Conservation (phyloP, 805 yeast genomes). For the Candida xyloterini region DNA sequence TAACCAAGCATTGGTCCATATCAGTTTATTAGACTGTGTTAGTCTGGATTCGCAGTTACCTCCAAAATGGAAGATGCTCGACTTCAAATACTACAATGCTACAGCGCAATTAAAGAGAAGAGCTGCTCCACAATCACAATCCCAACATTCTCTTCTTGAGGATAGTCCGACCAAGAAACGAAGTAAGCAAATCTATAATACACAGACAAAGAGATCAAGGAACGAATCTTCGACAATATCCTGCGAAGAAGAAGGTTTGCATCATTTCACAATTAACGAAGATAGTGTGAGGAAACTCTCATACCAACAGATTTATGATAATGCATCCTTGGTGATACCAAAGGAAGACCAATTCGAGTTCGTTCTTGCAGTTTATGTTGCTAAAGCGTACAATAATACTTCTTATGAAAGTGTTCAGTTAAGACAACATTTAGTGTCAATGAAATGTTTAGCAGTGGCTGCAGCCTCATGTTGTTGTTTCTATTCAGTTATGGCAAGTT, state of each 20-base stretch:
- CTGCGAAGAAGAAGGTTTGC: conserved; percentile 43
- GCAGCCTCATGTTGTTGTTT: conserved; percentile 55
- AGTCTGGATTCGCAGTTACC: conserved; percentile 42
- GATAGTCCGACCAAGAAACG: conserved; percentile 18
- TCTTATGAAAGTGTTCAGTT: conserved; percentile 51
- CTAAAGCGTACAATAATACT: conserved; percentile 65
- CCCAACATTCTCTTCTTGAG: conserved; percentile 6
- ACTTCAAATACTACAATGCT: conserved; percentile 50
- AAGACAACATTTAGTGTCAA: conserved; percentile 56
- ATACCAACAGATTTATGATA: conserved; percentile 61
- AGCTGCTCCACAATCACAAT: background rate
- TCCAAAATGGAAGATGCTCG: conserved; percentile 51
- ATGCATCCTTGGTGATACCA: conserved; percentile 57
- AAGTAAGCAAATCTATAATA: conserved; percentile 18
- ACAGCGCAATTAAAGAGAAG: conserved; percentile 10
- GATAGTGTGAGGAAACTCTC: conserved; percentile 54
- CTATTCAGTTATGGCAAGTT: conserved; percentile 58
- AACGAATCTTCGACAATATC: conserved; percentile 16
- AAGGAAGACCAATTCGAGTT: conserved; percentile 62
- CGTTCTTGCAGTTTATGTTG: conserved; percentile 56
- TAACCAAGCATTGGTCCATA: conserved; percentile 20
- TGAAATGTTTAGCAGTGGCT: conserved; percentile 67
- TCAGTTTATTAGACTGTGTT: conserved; percentile 29
- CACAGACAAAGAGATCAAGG: conserved; percentile 22
- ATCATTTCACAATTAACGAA: conserved; percentile 48